phyloP scores from a whole-genome alignment of 1,284 basidiomycete genomes.

The Trichosporon sp. region DNA sequence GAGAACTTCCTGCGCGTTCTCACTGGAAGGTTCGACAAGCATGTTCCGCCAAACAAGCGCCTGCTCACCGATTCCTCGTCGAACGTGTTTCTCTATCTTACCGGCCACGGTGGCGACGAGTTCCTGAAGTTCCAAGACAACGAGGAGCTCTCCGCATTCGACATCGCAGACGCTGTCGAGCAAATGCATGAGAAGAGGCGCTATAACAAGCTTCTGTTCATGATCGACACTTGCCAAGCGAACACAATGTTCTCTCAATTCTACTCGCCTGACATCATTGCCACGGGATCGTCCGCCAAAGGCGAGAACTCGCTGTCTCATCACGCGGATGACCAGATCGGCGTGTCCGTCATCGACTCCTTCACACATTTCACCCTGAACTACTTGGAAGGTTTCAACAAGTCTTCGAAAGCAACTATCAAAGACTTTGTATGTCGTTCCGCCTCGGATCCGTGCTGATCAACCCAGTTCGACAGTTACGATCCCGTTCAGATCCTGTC shows the following conservation, averaged over 20 bases:
- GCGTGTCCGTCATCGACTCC: slow-evolving; percentile 91
- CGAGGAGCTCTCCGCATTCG: slow-evolving; percentile 94
- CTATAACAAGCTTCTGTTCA: slow-evolving; percentile 96
- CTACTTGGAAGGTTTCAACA: slow-evolving; percentile 89
- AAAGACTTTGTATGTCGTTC: slow-evolving; percentile 72
- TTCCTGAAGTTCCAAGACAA: slow-evolving; percentile 99
- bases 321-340: slow-evolving; percentile 88
- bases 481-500: slow-evolving; percentile 76
- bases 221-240: slow-evolving; percentile 98
- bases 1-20: slow-evolving; percentile 91
- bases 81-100: slow-evolving; percentile 97
- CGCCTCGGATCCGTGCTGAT: background rate
- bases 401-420: slow-evolving; percentile 78
- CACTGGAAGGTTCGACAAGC: slow-evolving; percentile 70
- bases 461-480: slow-evolving; percentile 73
- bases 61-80: slow-evolving; percentile 87
- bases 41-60: slow-evolving; percentile 84
- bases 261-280: slow-evolving; percentile 93
- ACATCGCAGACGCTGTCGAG: slow-evolving; percentile 93
- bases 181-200: slow-evolving; percentile 97
- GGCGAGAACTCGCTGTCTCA: slow-evolving; percentile 94
- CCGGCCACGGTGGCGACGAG: slow-evolving; percentile 95
- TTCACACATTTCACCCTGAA: slow-evolving; percentile 91
- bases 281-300: slow-evolving; percentile 85
- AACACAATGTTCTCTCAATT: slow-evolving; percentile 94